A percentile compares a stretch with the other conserved stretches of the same genome.
These are phyloP conservation scores for Ceratocystis diversiconidia DNA, from an alignment of 2,329 filamentous ascomycete genomes.

Conservation along the genomic window DNA sequence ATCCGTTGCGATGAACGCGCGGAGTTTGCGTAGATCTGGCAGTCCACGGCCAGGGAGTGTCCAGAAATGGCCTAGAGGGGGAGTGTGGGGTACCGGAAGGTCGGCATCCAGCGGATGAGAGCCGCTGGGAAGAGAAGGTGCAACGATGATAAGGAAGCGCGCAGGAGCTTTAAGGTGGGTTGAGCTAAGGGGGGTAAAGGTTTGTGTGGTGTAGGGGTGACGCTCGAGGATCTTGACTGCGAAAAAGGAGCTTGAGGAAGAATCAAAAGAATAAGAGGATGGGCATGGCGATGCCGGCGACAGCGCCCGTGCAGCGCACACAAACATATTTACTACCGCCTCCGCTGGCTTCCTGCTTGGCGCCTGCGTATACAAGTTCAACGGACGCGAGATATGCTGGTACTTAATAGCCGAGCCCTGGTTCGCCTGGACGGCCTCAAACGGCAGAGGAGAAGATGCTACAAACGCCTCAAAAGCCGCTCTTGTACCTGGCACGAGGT, in stretches of 20 bases:
- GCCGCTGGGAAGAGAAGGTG: conserved; percentile 52
- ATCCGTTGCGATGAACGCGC: conserved; percentile 64
- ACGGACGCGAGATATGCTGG: conserved; percentile 58
- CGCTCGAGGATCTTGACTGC: conserved; percentile 62
- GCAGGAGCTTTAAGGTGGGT: conserved; percentile 23
- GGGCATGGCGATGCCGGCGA: neutral
- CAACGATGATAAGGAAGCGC: conserved; percentile 74
- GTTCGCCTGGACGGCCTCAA: conserved; percentile 51
- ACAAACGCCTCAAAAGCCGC: conserved; percentile 8
- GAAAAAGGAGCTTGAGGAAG: conserved; percentile 32
- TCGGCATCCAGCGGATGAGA: conserved; percentile 21
- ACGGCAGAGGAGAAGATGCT: conserved; percentile 24
- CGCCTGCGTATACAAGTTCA: conserved; percentile 54
- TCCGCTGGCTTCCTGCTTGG: conserved; percentile 42
- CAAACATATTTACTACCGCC: conserved; percentile 75
- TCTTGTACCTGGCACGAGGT: conserved; percentile 25
- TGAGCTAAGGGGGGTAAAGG: conserved; percentile 62
- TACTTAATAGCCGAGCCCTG: conserved; percentile 85
- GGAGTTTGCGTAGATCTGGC: conserved; percentile 56
- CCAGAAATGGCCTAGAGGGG: conserved; percentile 23
- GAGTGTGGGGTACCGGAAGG: conserved; percentile 4
- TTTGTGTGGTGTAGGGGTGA: conserved; percentile 89
- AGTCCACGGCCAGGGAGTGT: conserved; percentile 45
- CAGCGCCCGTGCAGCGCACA: conserved; percentile 41
- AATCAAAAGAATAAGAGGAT: conserved; percentile 1